phyloP scores from a whole-genome alignment of 2,329 filamentous ascomycete genomes.

The Pseudogymnoascus sp. region DNA sequence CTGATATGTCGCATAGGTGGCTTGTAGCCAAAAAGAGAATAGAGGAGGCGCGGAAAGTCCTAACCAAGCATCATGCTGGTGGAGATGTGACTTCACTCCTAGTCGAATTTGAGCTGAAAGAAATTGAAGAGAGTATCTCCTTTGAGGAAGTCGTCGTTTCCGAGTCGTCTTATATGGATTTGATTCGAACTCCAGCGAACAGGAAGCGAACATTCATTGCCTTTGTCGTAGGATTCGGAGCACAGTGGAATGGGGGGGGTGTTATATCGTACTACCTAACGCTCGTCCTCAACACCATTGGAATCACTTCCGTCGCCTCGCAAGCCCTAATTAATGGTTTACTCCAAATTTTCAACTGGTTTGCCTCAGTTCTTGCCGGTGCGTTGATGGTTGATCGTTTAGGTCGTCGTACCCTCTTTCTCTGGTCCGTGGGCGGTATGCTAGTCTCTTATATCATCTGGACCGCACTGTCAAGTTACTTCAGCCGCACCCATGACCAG shows the following conservation, averaged over 20 bases:
- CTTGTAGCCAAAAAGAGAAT: slow-evolving; percentile 42
- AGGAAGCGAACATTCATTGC: slow-evolving; percentile 22
- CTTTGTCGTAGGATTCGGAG: slow-evolving; percentile 21
- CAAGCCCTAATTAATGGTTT: slow-evolving; percentile 23
- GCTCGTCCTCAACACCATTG: slow-evolving; percentile 23
- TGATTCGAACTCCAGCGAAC: slow-evolving; percentile 24
- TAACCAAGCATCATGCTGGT: slow-evolving; percentile 48
- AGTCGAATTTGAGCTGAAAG: slow-evolving; percentile 43
- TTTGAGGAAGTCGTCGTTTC: slow-evolving; percentile 36
- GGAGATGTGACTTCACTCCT: slow-evolving; percentile 39
- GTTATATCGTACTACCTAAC: slow-evolving; percentile 23
- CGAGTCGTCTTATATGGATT: slow-evolving; percentile 35
- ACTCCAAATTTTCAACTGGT: slow-evolving; percentile 21
- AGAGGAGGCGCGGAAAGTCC: slow-evolving; percentile 45
- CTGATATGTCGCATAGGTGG: slow-evolving; percentile 50
- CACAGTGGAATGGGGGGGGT: slow-evolving; percentile 24
- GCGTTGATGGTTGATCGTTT: slow-evolving; percentile 22
- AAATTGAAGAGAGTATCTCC: slow-evolving; percentile 43
- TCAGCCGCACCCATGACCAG: slow-evolving; percentile 14
- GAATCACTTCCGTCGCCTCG: slow-evolving; percentile 17
- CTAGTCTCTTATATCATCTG: slow-evolving; percentile 18
- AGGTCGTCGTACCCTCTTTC: slow-evolving; percentile 20
- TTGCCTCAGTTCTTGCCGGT: slow-evolving; percentile 20
- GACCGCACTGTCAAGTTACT: not conserved
- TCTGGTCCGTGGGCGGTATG: slow-evolving; percentile 20